A percentile compares a stretch with the other conserved stretches of the same genome.
phyloP scores from a whole-genome alignment of 768 basidiomycete genomes.

The Grammothele lineata region DNA sequence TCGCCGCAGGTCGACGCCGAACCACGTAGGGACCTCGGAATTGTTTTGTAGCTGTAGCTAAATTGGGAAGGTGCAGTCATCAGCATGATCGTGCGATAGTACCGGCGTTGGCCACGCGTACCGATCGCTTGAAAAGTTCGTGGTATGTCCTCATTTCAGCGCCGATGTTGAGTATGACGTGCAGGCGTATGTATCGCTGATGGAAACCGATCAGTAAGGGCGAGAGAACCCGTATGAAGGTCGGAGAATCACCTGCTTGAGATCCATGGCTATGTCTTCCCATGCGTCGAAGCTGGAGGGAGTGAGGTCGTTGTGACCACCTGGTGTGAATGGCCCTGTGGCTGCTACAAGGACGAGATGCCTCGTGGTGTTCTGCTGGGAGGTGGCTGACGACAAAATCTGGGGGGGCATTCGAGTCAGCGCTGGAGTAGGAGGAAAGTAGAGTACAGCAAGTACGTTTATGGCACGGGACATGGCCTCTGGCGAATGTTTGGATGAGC shows the following conservation, averaged over 20 bases:
- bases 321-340: slow-evolving; percentile 25
- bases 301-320: slow-evolving; percentile 7
- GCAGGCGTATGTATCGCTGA: slow-evolving; percentile 54
- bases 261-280: slow-evolving; percentile 16
- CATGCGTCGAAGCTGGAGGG: slow-evolving; percentile 24
- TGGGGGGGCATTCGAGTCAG: background rate
- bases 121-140: slow-evolving; percentile 38
- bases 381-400: slow-evolving; percentile 9
- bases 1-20: slow-evolving; percentile 33
- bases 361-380: slow-evolving; percentile 26
- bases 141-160: slow-evolving; percentile 43
- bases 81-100: slow-evolving; percentile 8
- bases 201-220: slow-evolving; percentile 27
- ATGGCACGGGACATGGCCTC: slow-evolving; percentile 16
- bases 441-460: slow-evolving; percentile 16
- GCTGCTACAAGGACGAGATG: slow-evolving; percentile 57
- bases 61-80: slow-evolving; percentile 37
- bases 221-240: no score
- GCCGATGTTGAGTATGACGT: slow-evolving; percentile 48
- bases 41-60: slow-evolving; percentile 16
- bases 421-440: background rate
- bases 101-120: background rate
- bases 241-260: slow-evolving; percentile 14
- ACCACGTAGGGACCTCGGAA: slow-evolving; percentile 32
- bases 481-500: slow-evolving; percentile 15